Evolutionary conservation across 2,329 filamentous ascomycete genomes (phyloP), one percentile per base, ranked within the genome.

Genomic region (Botrytis pseudocinerea): DNA sequence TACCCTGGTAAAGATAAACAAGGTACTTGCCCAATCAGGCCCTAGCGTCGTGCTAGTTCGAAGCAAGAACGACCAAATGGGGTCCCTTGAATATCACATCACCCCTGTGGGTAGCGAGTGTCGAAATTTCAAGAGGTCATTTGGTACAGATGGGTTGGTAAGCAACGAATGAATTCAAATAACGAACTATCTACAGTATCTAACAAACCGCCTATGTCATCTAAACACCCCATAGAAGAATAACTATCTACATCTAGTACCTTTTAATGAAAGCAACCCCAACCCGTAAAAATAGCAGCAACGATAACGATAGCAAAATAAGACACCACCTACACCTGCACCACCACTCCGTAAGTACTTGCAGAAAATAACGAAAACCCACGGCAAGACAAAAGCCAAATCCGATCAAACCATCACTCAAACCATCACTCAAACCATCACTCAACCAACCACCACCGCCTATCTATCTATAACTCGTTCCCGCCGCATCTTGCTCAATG

Each of bases 401-500:
- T 22, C 22, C 7, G 18, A 28, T 35, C n/a, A 59, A 60, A 16
- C 60, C 35, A 28, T 5, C 46, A 44, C 40, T 32, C 40, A n/a
- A 64, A 32, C 5, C 48, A 57, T 32, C 32, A 32, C 1, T 32
- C 32, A 32, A 32, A 32, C 32, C 32, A 57, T 2, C 16, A 51
- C 48, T 8, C 35, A 38, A 38, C 35, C 35, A 38, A 38, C 35
- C 35, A 38, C 38, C 38, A 38, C 7, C 7, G 38, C 7, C 38
- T 32, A 48, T 22, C 25, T 70, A 63, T 35, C n/a, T 63, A 46
- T 63, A 63, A 35, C 69, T 65, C 2, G 44, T 54, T n/a, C 42
- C 40, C 18, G 48, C 57, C 28, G 25, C 46, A 62, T 70, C 66
- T 20, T 51, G 48, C 35, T 68, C 46, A 65, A 70, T 63, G 44